Conservation (phyloP, 176 grass and related monocot species). For the Panicum miliaceum region DNA sequence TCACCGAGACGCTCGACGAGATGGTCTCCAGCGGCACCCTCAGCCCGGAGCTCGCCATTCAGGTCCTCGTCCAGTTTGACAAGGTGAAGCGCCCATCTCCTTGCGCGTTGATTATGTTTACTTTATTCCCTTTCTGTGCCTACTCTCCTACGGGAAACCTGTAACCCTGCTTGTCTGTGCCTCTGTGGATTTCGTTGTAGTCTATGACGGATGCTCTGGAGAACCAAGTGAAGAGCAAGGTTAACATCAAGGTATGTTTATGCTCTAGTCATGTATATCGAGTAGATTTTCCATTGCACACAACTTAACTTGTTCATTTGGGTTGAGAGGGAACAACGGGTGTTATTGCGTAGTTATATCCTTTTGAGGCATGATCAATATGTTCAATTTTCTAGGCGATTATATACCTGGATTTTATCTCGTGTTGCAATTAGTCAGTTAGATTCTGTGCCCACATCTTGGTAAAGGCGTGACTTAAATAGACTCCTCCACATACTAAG, state of each 20-base stretch:
- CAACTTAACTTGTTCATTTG: neutral
- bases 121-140: neutral
- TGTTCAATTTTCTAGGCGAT: neutral
- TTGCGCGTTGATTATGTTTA: neutral
- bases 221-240: conserved; percentile 93
- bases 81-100: conserved; percentile 50
- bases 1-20: conserved; percentile 91
- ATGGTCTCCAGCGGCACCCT: conserved; percentile 88
- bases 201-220: conserved; percentile 95
- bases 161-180: neutral
- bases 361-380: neutral
- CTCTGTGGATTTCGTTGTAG: conserved; percentile 34
- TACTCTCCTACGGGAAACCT: neutral
- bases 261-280: neutral
- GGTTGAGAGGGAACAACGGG: neutral
- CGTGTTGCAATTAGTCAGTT: neutral
- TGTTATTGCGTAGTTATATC: neutral
- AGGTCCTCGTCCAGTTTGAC: conserved; percentile 96
- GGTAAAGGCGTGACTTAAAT: neutral
- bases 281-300: neutral
- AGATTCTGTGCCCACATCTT: neutral
- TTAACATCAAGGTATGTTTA: conserved; percentile 70
- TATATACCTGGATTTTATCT: too few relatives aligned
- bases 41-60: conserved; percentile 88
- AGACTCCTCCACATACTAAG: neutral